Conservation (phyloP, 768 basidiomycete species). For the Suillus tomentosus region DNA sequence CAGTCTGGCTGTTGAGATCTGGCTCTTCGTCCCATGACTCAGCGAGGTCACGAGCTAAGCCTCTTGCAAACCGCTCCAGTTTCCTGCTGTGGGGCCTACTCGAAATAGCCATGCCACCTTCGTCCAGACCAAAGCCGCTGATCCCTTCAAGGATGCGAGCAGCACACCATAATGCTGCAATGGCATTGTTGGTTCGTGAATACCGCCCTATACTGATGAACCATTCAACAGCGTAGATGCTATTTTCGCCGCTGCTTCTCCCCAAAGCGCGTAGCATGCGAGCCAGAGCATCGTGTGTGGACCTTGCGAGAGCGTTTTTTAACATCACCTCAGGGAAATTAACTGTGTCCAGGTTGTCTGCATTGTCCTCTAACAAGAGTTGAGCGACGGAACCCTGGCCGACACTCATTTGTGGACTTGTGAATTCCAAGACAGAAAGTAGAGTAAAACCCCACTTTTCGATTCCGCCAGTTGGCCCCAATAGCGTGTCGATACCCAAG, state of each 20-base stretch:
- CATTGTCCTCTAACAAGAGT: constrained; percentile 55
- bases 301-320: constrained; percentile 53
- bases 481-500: constrained; percentile 56
- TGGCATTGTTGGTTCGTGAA: constrained; percentile 47
- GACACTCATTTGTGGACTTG: constrained; percentile 49
- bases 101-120: constrained; percentile 22
- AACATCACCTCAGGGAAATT: constrained; percentile 64
- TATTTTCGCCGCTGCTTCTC: constrained; percentile 62
- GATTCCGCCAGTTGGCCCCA: constrained; percentile 82
- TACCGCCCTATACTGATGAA: constrained; percentile 57
- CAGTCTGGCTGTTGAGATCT: constrained; percentile 24
- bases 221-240: constrained; percentile 83
- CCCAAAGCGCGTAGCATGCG: constrained; percentile 78
- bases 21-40: constrained; percentile 68
- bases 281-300: constrained; percentile 56
- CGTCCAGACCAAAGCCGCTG: constrained; percentile 46
- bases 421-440: constrained; percentile 78
- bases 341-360: constrained; percentile 35
- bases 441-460: constrained; percentile 93
- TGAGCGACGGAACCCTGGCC: constrained; percentile 52
- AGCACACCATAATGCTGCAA: constrained; percentile 85
- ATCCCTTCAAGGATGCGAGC: constrained; percentile 76
- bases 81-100: constrained; percentile 42
- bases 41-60: constrained; percentile 61
- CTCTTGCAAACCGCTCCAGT: constrained; percentile 64